A percentile compares a stretch with the other conserved stretches of the same genome.
Evolutionary conservation across 179 eudicot species (phyloP).

Genomic region (Beta macrorhiza): DNA sequence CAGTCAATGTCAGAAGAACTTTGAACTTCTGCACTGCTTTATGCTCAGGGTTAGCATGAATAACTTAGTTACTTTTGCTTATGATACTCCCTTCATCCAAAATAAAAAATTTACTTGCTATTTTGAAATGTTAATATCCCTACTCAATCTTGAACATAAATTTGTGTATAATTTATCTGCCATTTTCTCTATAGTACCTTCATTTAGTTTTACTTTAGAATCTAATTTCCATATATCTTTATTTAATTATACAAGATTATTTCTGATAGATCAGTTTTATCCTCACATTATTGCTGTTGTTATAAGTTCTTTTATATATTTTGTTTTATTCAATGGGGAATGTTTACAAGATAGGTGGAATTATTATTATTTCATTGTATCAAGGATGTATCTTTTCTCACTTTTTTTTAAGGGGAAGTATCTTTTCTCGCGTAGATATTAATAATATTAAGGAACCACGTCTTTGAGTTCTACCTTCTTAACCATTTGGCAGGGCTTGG

Average conservation of each 20-base stretch:
- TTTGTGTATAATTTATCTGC: background rate
- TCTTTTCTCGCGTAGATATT: background rate
- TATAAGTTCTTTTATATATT: background rate
- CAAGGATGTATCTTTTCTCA: background rate
- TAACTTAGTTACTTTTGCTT: background rate
- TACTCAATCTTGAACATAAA: background rate
- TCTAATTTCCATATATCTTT: background rate
- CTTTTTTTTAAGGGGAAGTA: no score
- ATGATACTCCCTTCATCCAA: background rate
- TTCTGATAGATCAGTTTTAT: background rate
- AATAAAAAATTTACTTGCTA: background rate
- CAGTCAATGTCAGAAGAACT: constrained; percentile 75
- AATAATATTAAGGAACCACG: background rate
- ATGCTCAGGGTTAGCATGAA: constrained; percentile 73
- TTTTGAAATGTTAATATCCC: background rate
- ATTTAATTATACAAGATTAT: background rate
- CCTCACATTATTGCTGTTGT: background rate
- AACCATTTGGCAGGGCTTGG: constrained; percentile 59
- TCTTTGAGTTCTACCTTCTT: constrained; percentile 3
- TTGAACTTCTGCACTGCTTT: constrained; percentile 86
- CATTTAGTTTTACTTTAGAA: background rate
- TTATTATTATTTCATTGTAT: no score
- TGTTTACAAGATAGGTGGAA: background rate
- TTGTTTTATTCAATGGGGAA: background rate
- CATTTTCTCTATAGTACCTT: background rate